Conservation (phyloP, 257 asterid genomes). For the Penstemon eatonii region DNA sequence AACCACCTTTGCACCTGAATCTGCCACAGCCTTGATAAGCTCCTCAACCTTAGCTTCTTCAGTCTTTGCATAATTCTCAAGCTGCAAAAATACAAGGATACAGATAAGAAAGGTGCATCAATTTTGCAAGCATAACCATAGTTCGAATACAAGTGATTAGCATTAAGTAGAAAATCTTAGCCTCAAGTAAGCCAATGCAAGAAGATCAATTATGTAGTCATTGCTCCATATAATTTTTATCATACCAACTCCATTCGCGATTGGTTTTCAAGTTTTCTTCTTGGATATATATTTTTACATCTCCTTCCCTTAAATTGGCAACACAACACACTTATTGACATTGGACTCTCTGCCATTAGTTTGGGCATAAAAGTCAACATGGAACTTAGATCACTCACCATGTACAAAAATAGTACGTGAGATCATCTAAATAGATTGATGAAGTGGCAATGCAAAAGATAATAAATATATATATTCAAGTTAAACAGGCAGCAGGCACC, state of each 20-base stretch:
- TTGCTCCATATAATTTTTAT: too few species aligned
- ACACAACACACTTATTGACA: too few species aligned
- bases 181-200: too few species aligned
- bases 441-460: neutral
- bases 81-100: conserved; percentile 45
- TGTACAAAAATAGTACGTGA: neutral
- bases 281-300: neutral
- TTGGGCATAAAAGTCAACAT: too few species aligned
- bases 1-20: conserved; percentile 91
- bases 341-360: too few species aligned
- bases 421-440: neutral
- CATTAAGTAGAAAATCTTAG: too few species aligned
- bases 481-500: too few species aligned
- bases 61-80: conserved; percentile 88
- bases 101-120: neutral
- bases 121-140: too few species aligned
- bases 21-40: conserved; percentile 90
- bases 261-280: neutral
- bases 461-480: too few species aligned
- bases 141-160: too few species aligned
- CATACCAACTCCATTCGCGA: neutral
- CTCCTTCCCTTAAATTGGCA: neutral
- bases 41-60: conserved; percentile 95
- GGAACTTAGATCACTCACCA: too few species aligned
- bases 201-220: too few species aligned